Evolutionary conservation across 2,329 filamentous ascomycete genomes (phyloP), one percentile per base, ranked within the genome.

Genomic region (Apiospora aurea): DNA sequence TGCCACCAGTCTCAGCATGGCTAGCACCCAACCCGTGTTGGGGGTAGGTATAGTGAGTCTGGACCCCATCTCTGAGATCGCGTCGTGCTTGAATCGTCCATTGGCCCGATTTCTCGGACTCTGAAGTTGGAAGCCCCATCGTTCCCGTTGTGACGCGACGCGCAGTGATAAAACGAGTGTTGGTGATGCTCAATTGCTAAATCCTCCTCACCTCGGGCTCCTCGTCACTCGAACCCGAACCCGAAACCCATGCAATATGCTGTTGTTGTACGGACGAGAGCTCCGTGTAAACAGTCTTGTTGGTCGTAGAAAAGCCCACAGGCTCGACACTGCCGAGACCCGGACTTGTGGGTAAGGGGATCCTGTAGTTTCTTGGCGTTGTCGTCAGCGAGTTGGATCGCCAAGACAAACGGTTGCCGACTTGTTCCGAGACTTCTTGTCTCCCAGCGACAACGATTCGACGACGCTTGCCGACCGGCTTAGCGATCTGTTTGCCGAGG

Each of bases 331-430:
- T 41, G 57, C 57, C 29, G 57, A 64, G 11, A 21, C 10, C 29
- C 57, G 34, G 18, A 7, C n/a, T 41, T 64, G 34, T 41, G 57
- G 57, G 34, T 41, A 64, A 41, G 29, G 34, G 34, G 34, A 38
- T n/a, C 11, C 11, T n/a, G 57, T 41, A 24, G 34, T n/a, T 4
- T 64, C 57, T 64, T 64, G 57, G 57, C 57, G 57, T 64, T 24
- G 34, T 64, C 57, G 57, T 64, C 57, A 64, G 29, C n/a, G 57
- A 41, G 29, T 14, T 64, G 29, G 57, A 41, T 64, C 57, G 57
- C 57, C 57, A 64, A 64, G 57, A 41, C 26, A 53, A 21, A n/a
- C 57, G 57, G 57, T 64, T 38, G 57, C 57, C 57, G 57, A 64
- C 6, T n/a, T 64, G 34, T 41, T 64, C 57, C 57, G 57, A 64